Evolutionary conservation across 352 stramenopile species (phyloP).

Genomic region (Phytophthora sansomeana): DNA sequence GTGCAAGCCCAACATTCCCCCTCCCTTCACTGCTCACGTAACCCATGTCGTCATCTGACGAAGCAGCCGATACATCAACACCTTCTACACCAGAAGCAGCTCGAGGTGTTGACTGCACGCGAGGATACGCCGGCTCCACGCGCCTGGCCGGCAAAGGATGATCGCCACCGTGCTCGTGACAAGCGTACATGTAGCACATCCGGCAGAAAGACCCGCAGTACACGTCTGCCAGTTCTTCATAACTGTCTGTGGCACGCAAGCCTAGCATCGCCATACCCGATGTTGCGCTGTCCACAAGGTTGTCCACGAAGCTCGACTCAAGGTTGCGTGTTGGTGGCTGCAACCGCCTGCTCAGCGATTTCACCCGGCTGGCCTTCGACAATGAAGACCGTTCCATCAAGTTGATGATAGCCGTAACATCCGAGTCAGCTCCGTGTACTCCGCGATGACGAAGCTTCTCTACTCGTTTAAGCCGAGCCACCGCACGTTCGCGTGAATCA

Average conservation of each 20-base stretch:
- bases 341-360: slow-evolving; percentile 37
- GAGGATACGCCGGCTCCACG: slow-evolving; percentile 66
- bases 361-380: slow-evolving; percentile 17
- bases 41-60: slow-evolving; percentile 21
- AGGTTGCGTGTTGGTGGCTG: slow-evolving; percentile 56
- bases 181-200: slow-evolving; percentile 94
- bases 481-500: slow-evolving; percentile 22
- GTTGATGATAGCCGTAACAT: slow-evolving; percentile 27
- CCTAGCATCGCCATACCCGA: slow-evolving; percentile 37
- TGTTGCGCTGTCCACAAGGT: slow-evolving; percentile 21
- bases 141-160: slow-evolving; percentile 63
- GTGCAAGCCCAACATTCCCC: neutral
- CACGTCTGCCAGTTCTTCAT: slow-evolving; percentile 77
- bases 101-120: slow-evolving; percentile 31
- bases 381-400: slow-evolving; percentile 29
- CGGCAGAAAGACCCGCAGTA: slow-evolving; percentile 91
- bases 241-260: slow-evolving; percentile 61
- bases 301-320: slow-evolving; percentile 58
- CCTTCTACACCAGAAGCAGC: slow-evolving; percentile 7
- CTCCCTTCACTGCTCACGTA: slow-evolving; percentile 9
- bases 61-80: neutral
- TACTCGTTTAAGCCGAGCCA: slow-evolving; percentile 13
- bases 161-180: slow-evolving; percentile 88
- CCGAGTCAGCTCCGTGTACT: neutral
- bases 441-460: slow-evolving; percentile 20